Evolutionary conservation across 495 filamentous ascomycete genomes (phyloP), one percentile per base, ranked within the genome.

Genomic region (Hapsidospora chrysogenum): DNA sequence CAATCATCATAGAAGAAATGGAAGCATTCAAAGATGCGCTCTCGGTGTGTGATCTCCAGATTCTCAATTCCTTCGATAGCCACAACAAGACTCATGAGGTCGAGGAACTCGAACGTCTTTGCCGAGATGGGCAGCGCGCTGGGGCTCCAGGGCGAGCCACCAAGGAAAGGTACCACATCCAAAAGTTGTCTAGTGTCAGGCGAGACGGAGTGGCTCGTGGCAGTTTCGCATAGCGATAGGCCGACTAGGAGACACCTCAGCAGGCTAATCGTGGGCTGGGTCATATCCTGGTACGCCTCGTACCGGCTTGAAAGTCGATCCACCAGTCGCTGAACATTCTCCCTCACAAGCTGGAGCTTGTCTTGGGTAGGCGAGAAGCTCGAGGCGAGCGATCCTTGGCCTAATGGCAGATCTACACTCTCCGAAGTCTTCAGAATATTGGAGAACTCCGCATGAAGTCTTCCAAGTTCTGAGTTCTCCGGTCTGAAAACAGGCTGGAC

Each of bases 251-350:
- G 61, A 36, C 82, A 77, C 36, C 80, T 72, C 7, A 96, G 64
- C 43, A 95, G 85, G 30, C 78, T 81, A 39, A 86, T 63, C 27
- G 84, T 59, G 2, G 86, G 86, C 31, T 65, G 63, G 0, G 78
- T 78, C 32, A 96, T 64, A 52, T 99, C 89, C 36, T 81, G 78
- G 43, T 93, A 96, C 21, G 70, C 72, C 28, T 71, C 66, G 49
- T 80, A 86, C 15, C 72, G 61, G 2, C 66, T 56, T 2, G 59
- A 64, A 17, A 97, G 61, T 26, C 86, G 68, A 15, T 51, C 50
- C 25, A 74, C 69, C 8, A 92, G 64, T 37, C 78, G 72, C 5
- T 57, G 60, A 10, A 93, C 60, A 45, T 94, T 94, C 27, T 66
- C 69, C 42, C 76, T 70, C 15, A 87, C 54, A 9, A 84, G 58